Base-by-base conservation (phyloP, 306 rosid species). In the Abrus pulchellus region DNA sequence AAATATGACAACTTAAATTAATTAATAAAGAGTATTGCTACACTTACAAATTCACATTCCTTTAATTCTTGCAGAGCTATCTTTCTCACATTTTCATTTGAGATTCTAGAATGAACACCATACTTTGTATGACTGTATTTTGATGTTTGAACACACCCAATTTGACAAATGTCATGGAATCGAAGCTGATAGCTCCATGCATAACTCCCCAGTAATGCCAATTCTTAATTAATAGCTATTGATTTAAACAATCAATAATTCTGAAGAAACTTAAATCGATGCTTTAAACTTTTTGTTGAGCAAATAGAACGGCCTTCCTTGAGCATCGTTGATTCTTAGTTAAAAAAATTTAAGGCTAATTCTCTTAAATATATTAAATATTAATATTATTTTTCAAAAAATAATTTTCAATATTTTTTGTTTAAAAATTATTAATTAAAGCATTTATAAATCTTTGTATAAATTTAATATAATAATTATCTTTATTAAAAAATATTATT, bases 261-360 rank as follows among this genome's bases (percentile, higher is more conserved):
- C 65, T 34, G 5, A 56, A 40, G 13, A 32, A 55, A 34, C 55
- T 52, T 4, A 54, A 54, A 41, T 12, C 76, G 9, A 5, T 65
- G 45, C 80, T 81, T 63, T 72, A 41, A 56, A 43, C 48, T 59
- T 52, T 74, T 73, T 52, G 20, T 20, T 63, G 1, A 62, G 72
- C 84, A 38, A 73, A 87, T 77, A 54, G 11, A 14, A 54, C 27
- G 78, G 50, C 7, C 29, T 59, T 60, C 50, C 49, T 78, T 63
- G 48, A 76, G 83, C 78, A 87, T 87, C 74, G 54, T 20, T 20
- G 20, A 20, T 20, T 20, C 20, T 20, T 0, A 20, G 20, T 20
- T 20, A 0, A 20, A 20, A 20, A 20, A 20, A 20, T 20, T 20
- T 20, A 20, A 20, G 20, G 20, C 20, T 20, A 20, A 20, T 20